Base-by-base conservation (phyloP, 2,329 filamentous ascomycete species). In the Grosmannia serpens region DNA sequence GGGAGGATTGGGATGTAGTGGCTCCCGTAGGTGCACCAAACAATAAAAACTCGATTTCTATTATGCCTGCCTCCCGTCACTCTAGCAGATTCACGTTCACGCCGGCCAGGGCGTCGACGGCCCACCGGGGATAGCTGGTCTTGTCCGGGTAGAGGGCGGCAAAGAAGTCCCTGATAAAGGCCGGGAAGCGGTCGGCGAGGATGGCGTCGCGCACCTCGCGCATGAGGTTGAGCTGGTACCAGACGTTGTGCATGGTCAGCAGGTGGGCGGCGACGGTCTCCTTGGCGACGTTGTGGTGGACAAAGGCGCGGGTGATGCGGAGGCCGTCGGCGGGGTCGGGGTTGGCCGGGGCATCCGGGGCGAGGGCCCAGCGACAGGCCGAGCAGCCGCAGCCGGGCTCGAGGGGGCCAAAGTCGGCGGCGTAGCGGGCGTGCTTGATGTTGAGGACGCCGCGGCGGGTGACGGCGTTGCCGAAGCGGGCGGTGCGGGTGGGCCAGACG, bases 401-500 rank as follows among this genome's bases (percentile, higher is more conserved):
- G 41, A 99, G 81, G 0, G 92, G 88, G 0, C 81, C 75, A 69
- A 96, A 96, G 71, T 97, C 92, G 61, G 82, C 75, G 1, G 88
- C 84, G 68, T 85, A 96, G 51, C 78, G 77, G 29, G 85, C 81
- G 69, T 92, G 85, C 61, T 89, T 86, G 53, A 99, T 75, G 70
- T 96, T 96, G 52, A 96, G 74, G n/a, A 89, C 82, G 13, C 94
- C 95, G 49, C 77, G 67, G 58, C 83, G 81, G 2, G 92, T 96
- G 60, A 99, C 83, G 44, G 92, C 94, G 68, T 96, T 96, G 60
- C 95, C 94, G 68, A 99, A 99, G 38, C 94, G 85, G 69, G 94
- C 94, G 41, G 94, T 99, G 57, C 94, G 81, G 5, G 94, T 97
- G 1, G 94, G 95, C 94, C 94, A 99, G 8, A 99, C 94, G 69